Evolutionary conservation across 139 green algal species (phyloP).

Genomic region (Micractinium conductrix): DNA sequence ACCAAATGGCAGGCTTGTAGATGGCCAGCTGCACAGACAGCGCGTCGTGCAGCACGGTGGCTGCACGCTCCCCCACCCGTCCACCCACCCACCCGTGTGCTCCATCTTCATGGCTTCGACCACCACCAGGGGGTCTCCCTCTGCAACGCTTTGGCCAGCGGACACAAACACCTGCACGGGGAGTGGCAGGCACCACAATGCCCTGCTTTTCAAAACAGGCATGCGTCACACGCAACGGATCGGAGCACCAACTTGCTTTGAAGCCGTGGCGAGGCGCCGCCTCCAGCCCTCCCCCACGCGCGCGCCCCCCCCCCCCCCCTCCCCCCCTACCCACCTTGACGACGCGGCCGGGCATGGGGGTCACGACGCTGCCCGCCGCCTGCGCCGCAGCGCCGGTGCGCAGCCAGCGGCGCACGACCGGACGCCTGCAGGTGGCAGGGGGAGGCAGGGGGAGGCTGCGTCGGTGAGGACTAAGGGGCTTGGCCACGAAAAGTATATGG

Average conservation of each 20-base stretch:
- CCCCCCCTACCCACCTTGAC: constrained; percentile 48
- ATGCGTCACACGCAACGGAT: not conserved
- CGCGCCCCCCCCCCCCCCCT: too few species aligned
- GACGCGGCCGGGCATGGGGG: constrained; percentile 80
- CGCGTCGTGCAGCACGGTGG: too few species aligned
- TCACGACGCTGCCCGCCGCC: constrained; percentile 46
- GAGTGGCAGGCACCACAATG: too few species aligned
- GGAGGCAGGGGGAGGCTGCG: not conserved
- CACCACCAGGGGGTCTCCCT: constrained; percentile 61
- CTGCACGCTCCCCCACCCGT: constrained; percentile 12
- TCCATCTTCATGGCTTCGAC: constrained; percentile 92
- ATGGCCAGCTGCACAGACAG: too few species aligned
- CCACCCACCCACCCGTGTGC: constrained; percentile 30
- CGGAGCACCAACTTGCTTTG: constrained; percentile 37
- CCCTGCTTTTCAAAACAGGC: too few species aligned
- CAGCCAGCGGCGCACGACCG: constrained; percentile 51
- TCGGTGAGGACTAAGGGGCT: too few species aligned
- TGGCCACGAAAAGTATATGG: too few species aligned
- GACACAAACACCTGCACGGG: constrained; percentile 33
- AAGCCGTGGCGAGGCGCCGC: constrained; percentile 75
- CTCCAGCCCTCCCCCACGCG: too few species aligned
- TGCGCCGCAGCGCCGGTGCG: constrained; percentile 29
- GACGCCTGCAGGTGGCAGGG: constrained; percentile 29
- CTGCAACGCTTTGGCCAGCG: constrained; percentile 33
- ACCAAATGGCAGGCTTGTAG: too few species aligned